Base-by-base conservation (phyloP, 331 rosid species). In the Cydonia oblonga region DNA sequence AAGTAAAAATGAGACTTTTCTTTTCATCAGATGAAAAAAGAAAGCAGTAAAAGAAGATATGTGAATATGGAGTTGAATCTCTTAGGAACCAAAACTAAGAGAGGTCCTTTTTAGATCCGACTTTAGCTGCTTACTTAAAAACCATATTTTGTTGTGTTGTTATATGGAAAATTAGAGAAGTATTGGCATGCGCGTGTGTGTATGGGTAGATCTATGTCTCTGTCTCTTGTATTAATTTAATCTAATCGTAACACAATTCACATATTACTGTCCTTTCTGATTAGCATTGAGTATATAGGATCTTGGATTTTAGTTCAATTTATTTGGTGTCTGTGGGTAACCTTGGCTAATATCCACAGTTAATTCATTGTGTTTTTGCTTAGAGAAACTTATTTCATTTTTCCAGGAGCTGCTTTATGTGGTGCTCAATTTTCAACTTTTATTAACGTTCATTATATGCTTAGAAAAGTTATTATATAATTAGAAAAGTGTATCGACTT, bases 51-150 rank as follows among this genome's bases (percentile, higher is more conserved):
- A 7, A 61, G 12, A 29, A 16, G 44, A 15, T 60, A 56, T 22
- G 64, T 26, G 68, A 49, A 54, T 69, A 71, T 46, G 69, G 61
- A 54, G 68, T 56, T 71, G 58, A 70, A 59, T 67, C 22, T 72
- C 75, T 70, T 64, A 53, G 58, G 66, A 76, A 70, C 66, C 44
- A 19, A 74, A 20, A 7, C 11, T 6, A 71, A 62, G 24, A 38
- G 42, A 62, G 42, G 70, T 28, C 54, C 32, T n/a, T 28, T 10
- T 71, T 35, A 35, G 35, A 71, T 28, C 38, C 25, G 66, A 71
- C 9, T 38, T 38, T 20, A 71, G 66, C 66, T 33, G 75, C 54
- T 35, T 70, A 9, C 25, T n/a, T 7, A 38, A 70, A 22, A 56
- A 5, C 26, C 12, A 8, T 56, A 33, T 15, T 35, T 23, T 56